Conservation (phyloP, 331 rosid species). For the Arachis monticola region DNA sequence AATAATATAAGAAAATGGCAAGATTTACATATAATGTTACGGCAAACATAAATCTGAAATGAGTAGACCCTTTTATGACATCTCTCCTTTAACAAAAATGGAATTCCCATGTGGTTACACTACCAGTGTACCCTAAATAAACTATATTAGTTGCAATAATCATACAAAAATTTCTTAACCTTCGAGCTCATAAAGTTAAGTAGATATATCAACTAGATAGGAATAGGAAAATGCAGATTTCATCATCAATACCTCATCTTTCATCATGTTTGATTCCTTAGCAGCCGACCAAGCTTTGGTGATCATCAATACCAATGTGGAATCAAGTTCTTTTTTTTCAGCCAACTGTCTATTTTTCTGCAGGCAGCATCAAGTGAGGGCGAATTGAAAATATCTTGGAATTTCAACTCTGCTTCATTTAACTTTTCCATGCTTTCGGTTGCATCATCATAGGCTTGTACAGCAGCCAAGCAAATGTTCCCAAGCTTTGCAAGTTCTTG, state of each 20-base stretch:
- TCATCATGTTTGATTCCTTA: conserved; percentile 81
- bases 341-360: conserved; percentile 91
- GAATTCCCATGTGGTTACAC: background rate
- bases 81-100: background rate
- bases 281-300: conserved; percentile 98
- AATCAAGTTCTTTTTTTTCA: conserved; percentile 83
- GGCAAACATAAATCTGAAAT: conserved; percentile 23
- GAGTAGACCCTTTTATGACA: conserved; percentile 17
- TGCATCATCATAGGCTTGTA: conserved; percentile 80
- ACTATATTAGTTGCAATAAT: conserved; percentile 9
- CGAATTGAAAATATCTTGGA: conserved; percentile 86
- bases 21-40: background rate
- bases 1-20: background rate
- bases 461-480: conserved; percentile 81
- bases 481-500: conserved; percentile 61
- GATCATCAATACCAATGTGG: conserved; percentile 91
- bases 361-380: conserved; percentile 90
- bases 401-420: conserved; percentile 86
- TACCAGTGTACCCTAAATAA: conserved; percentile 10
- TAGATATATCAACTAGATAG: conserved; percentile 4
- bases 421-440: conserved; percentile 81
- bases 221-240: conserved; percentile 26
- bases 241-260: conserved; percentile 73
- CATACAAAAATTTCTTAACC: conserved; percentile 17
- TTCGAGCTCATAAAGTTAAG: conserved; percentile 1